These are phyloP conservation scores for Suillus lakei DNA, from an alignment of 768 basidiomycete genomes.

Conservation along the genomic window DNA sequence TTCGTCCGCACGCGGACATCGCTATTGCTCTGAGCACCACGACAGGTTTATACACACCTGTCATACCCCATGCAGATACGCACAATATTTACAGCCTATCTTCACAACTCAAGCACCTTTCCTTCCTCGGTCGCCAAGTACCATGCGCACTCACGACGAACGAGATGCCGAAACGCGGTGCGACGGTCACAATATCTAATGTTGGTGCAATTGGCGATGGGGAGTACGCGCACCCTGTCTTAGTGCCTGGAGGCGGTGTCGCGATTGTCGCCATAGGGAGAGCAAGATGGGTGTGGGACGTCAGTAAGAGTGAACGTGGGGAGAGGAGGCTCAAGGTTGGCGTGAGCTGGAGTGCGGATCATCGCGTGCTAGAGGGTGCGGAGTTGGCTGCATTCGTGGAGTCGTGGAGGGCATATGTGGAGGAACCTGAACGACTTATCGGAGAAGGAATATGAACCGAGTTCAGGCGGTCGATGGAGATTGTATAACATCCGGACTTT, in stretches of 20 bases:
- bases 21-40: conserved; percentile 78
- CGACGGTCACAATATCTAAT: conserved; percentile 82
- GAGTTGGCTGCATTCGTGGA: conserved; percentile 90
- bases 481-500: not conserved
- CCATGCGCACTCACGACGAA: conserved; percentile 66
- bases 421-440: conserved; percentile 72
- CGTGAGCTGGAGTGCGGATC: conserved; percentile 86
- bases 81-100: conserved; percentile 65
- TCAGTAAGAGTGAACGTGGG: conserved; percentile 42
- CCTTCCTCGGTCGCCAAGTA: conserved; percentile 66
- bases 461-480: not conserved
- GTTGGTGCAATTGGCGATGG: conserved; percentile 81
- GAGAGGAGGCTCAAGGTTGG: conserved; percentile 62
- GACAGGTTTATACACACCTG: conserved; percentile 84
- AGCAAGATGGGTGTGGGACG: conserved; percentile 80
- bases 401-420: conserved; percentile 81
- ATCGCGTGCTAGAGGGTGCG: conserved; percentile 87
- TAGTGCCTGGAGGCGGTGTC: conserved; percentile 83
- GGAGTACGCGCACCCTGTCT: conserved; percentile 71
- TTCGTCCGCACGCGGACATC: conserved; percentile 80
- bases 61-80: conserved; percentile 58
- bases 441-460: conserved; percentile 46
- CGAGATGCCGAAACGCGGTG: conserved; percentile 78
- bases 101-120: conserved; percentile 61
- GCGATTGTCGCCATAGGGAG: conserved; percentile 85